A percentile compares a stretch with the other conserved stretches of the same genome.
These are phyloP conservation scores for Schrenkiella parvula DNA, from an alignment of 345 rosid species.

Conservation along the genomic window DNA sequence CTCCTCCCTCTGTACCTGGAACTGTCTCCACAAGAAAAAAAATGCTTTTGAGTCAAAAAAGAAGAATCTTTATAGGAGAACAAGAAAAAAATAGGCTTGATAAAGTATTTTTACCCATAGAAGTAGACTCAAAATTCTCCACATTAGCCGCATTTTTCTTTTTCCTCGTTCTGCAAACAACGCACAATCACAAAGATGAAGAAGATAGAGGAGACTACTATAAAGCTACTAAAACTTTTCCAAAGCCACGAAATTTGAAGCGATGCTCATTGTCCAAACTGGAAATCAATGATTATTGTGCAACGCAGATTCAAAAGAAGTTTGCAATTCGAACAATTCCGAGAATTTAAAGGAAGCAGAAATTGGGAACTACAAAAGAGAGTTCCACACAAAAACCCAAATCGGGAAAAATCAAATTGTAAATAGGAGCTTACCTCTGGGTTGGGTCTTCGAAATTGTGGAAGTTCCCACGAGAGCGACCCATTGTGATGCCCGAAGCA, in stretches of 20 bases:
- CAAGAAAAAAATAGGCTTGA: not conserved
- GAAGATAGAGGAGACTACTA: not conserved
- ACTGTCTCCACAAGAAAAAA: conserved; percentile 41
- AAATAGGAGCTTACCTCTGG: conserved; percentile 53
- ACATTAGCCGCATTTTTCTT: conserved; percentile 76
- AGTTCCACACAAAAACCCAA: not conserved
- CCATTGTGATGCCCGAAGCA: conserved; percentile 44
- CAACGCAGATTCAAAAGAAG: not conserved
- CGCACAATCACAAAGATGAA: conserved; percentile 18
- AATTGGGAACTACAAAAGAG: not conserved
- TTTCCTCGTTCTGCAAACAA: conserved; percentile 72
- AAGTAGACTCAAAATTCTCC: conserved; percentile 68
- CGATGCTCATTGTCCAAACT: not conserved
- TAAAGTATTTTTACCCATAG: conserved; percentile 47
- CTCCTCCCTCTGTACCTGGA: conserved; percentile 76
- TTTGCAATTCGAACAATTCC: not conserved
- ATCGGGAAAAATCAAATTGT: not conserved
- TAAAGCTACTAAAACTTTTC: not conserved
- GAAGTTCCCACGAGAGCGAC: conserved; percentile 95
- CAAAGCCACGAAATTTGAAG: not conserved
- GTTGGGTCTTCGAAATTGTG: conserved; percentile 91
- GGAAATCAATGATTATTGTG: not conserved
- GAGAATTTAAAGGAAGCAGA: not conserved
- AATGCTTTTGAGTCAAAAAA: not conserved
- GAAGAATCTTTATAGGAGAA: not conserved